Base-by-base conservation (phyloP, 768 basidiomycete genomes). In the Crucibulum laeve region DNA sequence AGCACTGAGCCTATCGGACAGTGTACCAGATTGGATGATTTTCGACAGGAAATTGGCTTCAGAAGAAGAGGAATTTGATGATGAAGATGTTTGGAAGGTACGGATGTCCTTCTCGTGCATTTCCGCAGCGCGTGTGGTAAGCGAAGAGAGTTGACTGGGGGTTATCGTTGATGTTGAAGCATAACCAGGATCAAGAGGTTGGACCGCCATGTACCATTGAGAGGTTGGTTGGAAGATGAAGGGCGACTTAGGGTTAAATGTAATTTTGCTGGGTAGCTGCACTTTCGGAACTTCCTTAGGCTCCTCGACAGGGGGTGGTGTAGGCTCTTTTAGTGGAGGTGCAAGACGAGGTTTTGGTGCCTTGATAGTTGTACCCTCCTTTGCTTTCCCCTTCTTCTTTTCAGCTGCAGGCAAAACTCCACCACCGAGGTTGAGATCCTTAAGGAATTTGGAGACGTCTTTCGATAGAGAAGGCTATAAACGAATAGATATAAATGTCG, bases 1-100 rank as follows among this genome's bases (percentile, higher is more conserved):
- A 0, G 95, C 94, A 49, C 90, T 90, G 1, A 98, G 79, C 42
- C 91, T 77, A 59, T 97, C 95, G 13, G 90, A 91, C 13, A 94
- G 79, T 3, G 95, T 98, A 44, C 95, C 95, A 19, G 83, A 84
- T 28, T 80, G 73, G 19, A 96, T 80, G 44, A 98, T 86, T 54
- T 88, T 88, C 40, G 82, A 73, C 35, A 98, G 73, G 67, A 98
- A 98, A 4, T 69, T 72, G 11, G 77, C 74, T 61, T 95, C 93
- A 3, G 92, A 84, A 4, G 81, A 69, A 3, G 88, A 80, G 10
- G 80, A 72, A 25, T 66, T 62, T n/a, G 77, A 71, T 2, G 69
- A 72, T 1, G 79, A 70, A 1, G 76, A 71, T 3, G 74, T 63
- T 34, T 77, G 71, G 61, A 79, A 81, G 0, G 72, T 60, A 7